Base-by-base conservation (phyloP, 83 land plant species). In the Diphasiastrum complanatum region DNA sequence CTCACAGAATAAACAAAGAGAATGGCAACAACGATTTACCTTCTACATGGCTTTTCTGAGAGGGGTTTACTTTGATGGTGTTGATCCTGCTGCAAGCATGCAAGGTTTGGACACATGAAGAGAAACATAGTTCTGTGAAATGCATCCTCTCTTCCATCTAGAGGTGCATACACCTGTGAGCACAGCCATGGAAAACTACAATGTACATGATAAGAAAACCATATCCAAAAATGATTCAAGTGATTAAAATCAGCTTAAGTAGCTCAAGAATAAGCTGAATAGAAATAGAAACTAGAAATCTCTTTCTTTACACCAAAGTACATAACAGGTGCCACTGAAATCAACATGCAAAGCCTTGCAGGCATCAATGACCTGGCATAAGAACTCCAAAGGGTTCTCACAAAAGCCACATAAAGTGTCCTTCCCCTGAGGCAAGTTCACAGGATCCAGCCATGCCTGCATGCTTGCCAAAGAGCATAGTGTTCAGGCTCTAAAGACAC, bases 371-470 rank as follows among this genome's bases (percentile, higher is more conserved):
- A 86, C 92, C 83, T 91, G 97, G 41, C 87, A 64, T 26, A 91
- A 54, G 43, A 87, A 81, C 52, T 80, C 79, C 58, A 91, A 63
- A 4, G 90, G 95, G 34, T 71, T 57, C 45, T 67, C 76, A 67
- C 97, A 91, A 26, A 91, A 63, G n/a, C 81, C 95, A 77, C 95
- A 91, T 1, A 40, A 20, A 18, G 63, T 49, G 27, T 81, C 68
- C 32, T 68, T 60, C 40, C 61, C 83, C 1, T 48, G 36, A 0
- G 97, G 97, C 32, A 87, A 43, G 38, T 75, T 68, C 12, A 71
- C 47, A 1, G 97, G 95, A 72, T 91, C 95, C 64, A 91, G 61
- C 97, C 97, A 91, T n/a, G 95, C 87, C 92, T 86, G 56, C 33
- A 52, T 23, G 24, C n/a, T n/a, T n/a, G n/a, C n/a, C n/a, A n/a